Percentiles rank a stretch among this genome's conserved stretches.
Conservation (phyloP, 1,284 basidiomycete genomes). For the Laetiporus sulphureus region DNA sequence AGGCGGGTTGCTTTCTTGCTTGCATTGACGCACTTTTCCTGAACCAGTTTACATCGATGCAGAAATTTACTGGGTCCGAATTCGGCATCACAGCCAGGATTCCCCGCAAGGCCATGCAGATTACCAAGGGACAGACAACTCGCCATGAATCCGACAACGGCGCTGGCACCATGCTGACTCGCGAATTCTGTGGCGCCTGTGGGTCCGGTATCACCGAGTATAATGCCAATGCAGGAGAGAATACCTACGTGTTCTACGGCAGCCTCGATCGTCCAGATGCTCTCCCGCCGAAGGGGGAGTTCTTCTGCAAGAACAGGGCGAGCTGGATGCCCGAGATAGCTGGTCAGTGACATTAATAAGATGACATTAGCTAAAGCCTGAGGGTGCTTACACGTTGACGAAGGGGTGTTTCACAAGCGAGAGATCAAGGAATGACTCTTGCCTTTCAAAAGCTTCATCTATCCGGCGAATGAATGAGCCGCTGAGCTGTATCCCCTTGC, state of each 20-base stretch:
- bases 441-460: not conserved
- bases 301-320: constrained; percentile 21
- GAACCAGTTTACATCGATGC: not conserved
- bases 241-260: constrained; percentile 6
- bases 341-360: constrained; percentile 7
- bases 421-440: not conserved
- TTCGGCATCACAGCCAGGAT: constrained; percentile 20
- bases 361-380: no score
- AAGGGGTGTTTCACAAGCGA: not conserved
- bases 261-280: constrained; percentile 17
- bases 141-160: constrained; percentile 22
- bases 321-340: constrained; percentile 21
- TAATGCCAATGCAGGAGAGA: constrained; percentile 3
- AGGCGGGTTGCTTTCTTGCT: constrained; percentile 11
- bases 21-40: not conserved
- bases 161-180: constrained; percentile 13
- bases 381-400: not conserved
- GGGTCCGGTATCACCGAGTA: constrained; percentile 11
- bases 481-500: no score
- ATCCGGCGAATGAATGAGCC: no score
- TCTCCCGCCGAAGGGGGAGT: constrained; percentile 24
- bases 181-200: constrained; percentile 22
- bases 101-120: constrained; percentile 13
- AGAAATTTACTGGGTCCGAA: constrained; percentile 21
- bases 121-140: constrained; percentile 14